Evolutionary conservation across 345 rosid genomes (phyloP).

Genomic region (Laguncularia racemosa): DNA sequence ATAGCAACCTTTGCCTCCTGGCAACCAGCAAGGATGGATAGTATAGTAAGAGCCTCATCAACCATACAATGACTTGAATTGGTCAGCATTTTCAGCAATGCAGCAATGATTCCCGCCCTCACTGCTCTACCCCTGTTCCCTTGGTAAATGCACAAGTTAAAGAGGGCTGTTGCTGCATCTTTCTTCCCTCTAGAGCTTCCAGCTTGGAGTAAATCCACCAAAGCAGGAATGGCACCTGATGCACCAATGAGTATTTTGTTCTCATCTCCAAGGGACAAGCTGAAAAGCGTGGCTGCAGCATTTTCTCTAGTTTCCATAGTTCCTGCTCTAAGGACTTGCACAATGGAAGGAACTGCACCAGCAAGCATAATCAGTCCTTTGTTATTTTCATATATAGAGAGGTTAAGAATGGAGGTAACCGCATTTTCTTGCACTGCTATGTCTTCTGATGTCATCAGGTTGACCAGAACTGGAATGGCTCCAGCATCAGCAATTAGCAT

Average conservation of each 20-base stretch:
- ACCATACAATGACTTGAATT: constrained; percentile 61
- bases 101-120: constrained; percentile 66
- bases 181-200: constrained; percentile 84
- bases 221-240: constrained; percentile 74
- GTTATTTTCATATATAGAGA: constrained; percentile 77
- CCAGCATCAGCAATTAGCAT: constrained; percentile 81
- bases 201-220: constrained; percentile 60
- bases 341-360: constrained; percentile 75
- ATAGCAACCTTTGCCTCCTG: constrained; percentile 67
- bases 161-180: constrained; percentile 92
- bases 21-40: constrained; percentile 70
- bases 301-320: constrained; percentile 87
- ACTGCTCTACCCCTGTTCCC: constrained; percentile 90
- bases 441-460: constrained; percentile 56
- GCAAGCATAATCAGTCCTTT: constrained; percentile 80
- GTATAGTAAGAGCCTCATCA: constrained; percentile 71
- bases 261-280: constrained; percentile 82
- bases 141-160: constrained; percentile 75
- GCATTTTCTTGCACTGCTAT: constrained; percentile 59
- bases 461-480: constrained; percentile 70
- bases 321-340: constrained; percentile 80
- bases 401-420: constrained; percentile 83
- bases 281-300: constrained; percentile 92
- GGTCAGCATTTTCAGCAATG: constrained; percentile 58
- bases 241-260: constrained; percentile 89